Conservation (phyloP, 2,329 filamentous ascomycete genomes). For the Hypoxylon sp. region DNA sequence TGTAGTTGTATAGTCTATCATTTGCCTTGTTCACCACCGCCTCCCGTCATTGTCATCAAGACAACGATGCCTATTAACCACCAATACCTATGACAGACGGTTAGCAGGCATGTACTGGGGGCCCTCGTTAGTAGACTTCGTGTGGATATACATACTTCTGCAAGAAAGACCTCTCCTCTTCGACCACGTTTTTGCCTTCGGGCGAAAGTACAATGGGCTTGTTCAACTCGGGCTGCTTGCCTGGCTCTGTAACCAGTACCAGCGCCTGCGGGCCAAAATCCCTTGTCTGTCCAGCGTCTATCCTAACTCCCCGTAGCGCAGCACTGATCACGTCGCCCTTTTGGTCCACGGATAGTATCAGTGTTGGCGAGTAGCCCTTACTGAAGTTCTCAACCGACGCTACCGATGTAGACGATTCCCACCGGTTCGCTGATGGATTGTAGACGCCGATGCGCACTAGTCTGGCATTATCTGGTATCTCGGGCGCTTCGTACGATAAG, state of each 20-base stretch:
- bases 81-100: constrained; percentile 71
- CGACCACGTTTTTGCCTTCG: constrained; percentile 71
- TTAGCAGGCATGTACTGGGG: constrained; percentile 31
- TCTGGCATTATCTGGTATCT: constrained; percentile 61
- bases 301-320: constrained; percentile 67
- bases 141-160: constrained; percentile 70
- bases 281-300: constrained; percentile 75
- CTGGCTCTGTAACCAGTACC: constrained; percentile 63
- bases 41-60: constrained; percentile 68
- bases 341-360: constrained; percentile 67
- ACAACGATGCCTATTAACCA: constrained; percentile 71
- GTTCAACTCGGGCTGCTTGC: constrained; percentile 72
- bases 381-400: constrained; percentile 70
- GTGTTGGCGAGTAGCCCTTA: constrained; percentile 72
- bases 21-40: constrained; percentile 64
- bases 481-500: constrained; percentile 70
- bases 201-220: constrained; percentile 73
- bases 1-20: constrained; percentile 54
- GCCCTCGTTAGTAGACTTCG: neutral
- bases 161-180: constrained; percentile 74
- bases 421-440: constrained; percentile 62
- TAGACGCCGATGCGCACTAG: constrained; percentile 73
- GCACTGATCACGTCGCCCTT: constrained; percentile 64
- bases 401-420: constrained; percentile 70
- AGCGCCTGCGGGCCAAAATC: constrained; percentile 74